phyloP scores from a whole-genome alignment of 371 early-diverging fungal species.

The Blakeslea trispora region DNA sequence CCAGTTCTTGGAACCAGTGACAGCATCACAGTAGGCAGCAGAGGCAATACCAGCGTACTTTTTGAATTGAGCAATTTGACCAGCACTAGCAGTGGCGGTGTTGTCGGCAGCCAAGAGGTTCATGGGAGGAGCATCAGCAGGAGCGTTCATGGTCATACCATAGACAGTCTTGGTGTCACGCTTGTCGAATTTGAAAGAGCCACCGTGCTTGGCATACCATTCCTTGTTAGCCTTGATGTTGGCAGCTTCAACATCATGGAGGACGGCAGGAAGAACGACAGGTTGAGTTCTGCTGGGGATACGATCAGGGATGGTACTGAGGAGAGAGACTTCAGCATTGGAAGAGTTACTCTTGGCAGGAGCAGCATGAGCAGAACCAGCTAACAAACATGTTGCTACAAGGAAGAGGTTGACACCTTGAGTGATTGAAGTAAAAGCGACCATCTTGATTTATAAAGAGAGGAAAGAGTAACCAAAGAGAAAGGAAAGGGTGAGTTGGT shows the following conservation, averaged over 20 bases:
- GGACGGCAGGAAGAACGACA: not conserved
- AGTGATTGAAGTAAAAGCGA: constrained; percentile 20
- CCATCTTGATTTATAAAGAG: constrained; percentile 9
- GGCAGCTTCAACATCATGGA: not conserved
- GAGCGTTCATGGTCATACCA: constrained; percentile 9
- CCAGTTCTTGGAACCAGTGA: constrained; percentile 11
- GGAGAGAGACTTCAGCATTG: not conserved
- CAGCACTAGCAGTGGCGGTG: constrained; percentile 1
- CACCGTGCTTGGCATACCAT: constrained; percentile 4
- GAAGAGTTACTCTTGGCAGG: not conserved
- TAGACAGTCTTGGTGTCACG: not conserved
- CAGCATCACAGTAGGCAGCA: constrained; percentile 17
- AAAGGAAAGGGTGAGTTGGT: not conserved
- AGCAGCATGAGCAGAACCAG: constrained; percentile 12
- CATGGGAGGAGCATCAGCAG: constrained; percentile 5
- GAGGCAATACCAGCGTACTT: constrained; percentile 12
- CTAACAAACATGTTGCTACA: constrained; percentile 15
- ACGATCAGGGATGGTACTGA: constrained; percentile 1
- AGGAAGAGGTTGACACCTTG: constrained; percentile 13
- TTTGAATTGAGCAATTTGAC: constrained; percentile 5
- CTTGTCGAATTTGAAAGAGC: not conserved
- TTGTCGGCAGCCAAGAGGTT: not conserved
- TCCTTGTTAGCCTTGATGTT: constrained; percentile 5
- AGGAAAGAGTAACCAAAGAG: not conserved
- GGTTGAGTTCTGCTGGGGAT: constrained; percentile 14